These are phyloP conservation scores for Beauveria brongniartii DNA, from an alignment of 2,329 filamentous ascomycete species.

Conservation along the genomic window DNA sequence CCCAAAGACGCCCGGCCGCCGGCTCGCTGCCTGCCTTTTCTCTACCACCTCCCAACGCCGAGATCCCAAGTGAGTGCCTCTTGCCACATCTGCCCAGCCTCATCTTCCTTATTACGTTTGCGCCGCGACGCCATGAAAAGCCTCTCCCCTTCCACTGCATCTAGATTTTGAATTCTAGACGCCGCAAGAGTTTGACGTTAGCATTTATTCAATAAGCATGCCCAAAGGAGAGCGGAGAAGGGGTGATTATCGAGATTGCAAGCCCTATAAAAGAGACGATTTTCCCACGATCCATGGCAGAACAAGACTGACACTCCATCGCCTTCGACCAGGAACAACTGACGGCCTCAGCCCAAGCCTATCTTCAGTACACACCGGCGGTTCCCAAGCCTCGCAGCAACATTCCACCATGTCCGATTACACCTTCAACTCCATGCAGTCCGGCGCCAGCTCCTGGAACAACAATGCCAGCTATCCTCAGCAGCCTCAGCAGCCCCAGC, in stretches of 20 bases:
- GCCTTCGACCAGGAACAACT: conserved; percentile 36
- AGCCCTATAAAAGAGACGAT: too few relatives aligned
- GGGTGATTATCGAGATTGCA: too few relatives aligned
- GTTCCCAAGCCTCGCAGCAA: conserved; percentile 49
- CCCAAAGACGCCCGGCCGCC: conserved; percentile 26
- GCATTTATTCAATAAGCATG: too few relatives aligned
- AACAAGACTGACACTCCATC: conserved; percentile 16
- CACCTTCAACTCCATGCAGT: conserved; percentile 33
- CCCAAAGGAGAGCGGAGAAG: too few relatives aligned
- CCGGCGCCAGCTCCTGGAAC: background rate
- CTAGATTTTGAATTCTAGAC: too few relatives aligned
- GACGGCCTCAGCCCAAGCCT: conserved; percentile 56
- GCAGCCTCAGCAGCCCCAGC: too few relatives aligned
- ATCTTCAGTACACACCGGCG: conserved; percentile 52
- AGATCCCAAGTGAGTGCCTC: conserved; percentile 27
- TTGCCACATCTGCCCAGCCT: too few relatives aligned
- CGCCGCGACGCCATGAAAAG: background rate
- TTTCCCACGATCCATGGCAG: background rate
- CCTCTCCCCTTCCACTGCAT: background rate
- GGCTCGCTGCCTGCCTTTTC: conserved; percentile 27
- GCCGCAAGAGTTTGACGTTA: too few relatives aligned
- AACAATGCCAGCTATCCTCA: background rate
- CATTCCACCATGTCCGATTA: conserved; percentile 44
- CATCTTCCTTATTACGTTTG: too few relatives aligned
- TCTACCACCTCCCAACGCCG: conserved; percentile 27